Evolutionary conservation across 2,329 filamentous ascomycete species (phyloP), one percentile per base, ranked within the genome.

Genomic region (Alternaria ventricosa): DNA sequence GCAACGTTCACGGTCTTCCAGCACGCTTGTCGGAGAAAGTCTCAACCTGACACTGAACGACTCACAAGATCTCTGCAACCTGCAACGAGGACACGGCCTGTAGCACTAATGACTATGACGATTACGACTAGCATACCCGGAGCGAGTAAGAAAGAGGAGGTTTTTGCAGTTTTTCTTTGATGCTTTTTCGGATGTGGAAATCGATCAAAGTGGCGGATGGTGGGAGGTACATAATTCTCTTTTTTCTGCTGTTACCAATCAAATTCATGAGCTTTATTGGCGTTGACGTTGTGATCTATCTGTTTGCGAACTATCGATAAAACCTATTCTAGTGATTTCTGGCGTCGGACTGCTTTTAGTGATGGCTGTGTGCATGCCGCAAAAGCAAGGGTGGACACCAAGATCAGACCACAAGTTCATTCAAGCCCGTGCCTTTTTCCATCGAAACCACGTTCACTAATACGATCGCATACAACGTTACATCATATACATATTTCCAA

Each of bases 121-220:
- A 78, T 67, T 70, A 79, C 66, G 75, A 77, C 65, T 63, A 77
- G 75, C 76, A 78, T 79, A 71, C 64, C 67, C 64, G 70, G 71
- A 73, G 74, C 63, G 66, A 66, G 65, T 55, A 66, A 68, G 70
- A 68, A 60, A 60, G 71, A 71, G 61, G 60, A 60, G 61, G 57
- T 55, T 66, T 65, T 51, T 69, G 41, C 49, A 12, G 49, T 62
- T 67, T 63, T 63, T 67, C 56, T 61, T 63, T 64, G 59, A 23
- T 36, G 27, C 45, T 33, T 60, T 23, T 30, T 46, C 18, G 43
- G 43, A 56, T 62, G 50, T 43, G 49, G 49, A 30, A 30, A 59
- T 54, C 11, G 45, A 61, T 61, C 20, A 33, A 50, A 18, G 59
- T 57, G 41, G 54, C 44, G 53, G 50, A 44, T 53, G 53, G 18